Conservation (phyloP, 768 basidiomycete genomes). For the Hygrophorus russula region DNA sequence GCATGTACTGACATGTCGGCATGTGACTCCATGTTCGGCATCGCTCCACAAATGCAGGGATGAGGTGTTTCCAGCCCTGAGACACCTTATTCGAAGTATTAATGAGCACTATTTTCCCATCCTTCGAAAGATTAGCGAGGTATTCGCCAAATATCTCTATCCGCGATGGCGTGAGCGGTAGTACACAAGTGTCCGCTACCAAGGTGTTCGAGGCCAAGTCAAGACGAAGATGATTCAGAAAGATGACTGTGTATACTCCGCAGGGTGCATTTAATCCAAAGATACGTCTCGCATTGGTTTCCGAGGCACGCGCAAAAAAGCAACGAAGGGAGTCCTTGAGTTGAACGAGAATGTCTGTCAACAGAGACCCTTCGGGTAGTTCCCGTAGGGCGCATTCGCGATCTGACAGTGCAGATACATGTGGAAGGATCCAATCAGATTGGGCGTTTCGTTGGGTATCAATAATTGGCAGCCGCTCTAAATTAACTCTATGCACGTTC, state of each 20-base stretch:
- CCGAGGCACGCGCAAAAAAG: conserved; percentile 4
- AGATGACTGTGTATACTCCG: conserved; percentile 27
- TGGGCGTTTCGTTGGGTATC: conserved; percentile 3
- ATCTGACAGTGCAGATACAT: conserved; percentile 8
- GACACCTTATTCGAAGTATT: conserved; percentile 22
- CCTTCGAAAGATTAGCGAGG: not conserved
- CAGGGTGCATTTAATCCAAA: conserved; percentile 14
- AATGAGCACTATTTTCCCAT: not conserved
- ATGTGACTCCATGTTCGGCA: conserved; percentile 43
- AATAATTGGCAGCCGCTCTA: conserved; percentile 15
- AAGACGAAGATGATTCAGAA: conserved; percentile 33
- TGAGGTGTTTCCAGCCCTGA: conserved; percentile 36
- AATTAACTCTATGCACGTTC: conserved; percentile 24
- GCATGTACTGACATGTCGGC: conserved; percentile 34
- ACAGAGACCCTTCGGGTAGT: not conserved
- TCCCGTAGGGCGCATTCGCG: conserved; percentile 8
- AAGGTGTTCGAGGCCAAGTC: conserved; percentile 40
- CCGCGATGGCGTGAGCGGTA: conserved; percentile 21
- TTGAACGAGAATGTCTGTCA: conserved; percentile 4
- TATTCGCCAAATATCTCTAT: conserved; percentile 2
- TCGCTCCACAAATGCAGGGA: conserved; percentile 40
- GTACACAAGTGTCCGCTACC: conserved; percentile 37
- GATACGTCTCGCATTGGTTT: conserved; percentile 2
- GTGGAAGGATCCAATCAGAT: conserved; percentile 9
- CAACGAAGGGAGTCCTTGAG: conserved; percentile 10